Percentiles rank a stretch among this genome's conserved stretches.
phyloP scores from a whole-genome alignment of 2,329 filamentous ascomycete genomes.

The Sporothrix euskadiensis region DNA sequence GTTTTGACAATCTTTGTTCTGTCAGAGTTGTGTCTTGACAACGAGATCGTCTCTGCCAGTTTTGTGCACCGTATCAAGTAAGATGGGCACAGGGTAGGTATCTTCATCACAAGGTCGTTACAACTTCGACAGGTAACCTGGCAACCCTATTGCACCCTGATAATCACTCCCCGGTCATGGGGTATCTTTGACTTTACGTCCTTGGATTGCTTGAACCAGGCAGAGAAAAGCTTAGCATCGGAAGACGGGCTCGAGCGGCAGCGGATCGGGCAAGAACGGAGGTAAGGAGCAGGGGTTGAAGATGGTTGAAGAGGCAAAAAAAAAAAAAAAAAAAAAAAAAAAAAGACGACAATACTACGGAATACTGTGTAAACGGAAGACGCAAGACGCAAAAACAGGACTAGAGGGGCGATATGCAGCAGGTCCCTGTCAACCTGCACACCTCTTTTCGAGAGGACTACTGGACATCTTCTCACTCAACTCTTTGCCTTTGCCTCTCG shows the following conservation, averaged over 20 bases:
- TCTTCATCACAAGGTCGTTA: background rate
- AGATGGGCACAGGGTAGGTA: background rate
- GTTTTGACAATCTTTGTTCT: background rate
- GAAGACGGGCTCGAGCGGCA: background rate
- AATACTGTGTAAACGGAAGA: background rate
- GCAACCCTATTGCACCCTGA: background rate
- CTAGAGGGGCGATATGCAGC: background rate
- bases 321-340: background rate
- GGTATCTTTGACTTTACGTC: background rate
- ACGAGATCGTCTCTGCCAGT: background rate
- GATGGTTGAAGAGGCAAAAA: background rate
- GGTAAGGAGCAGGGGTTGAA: conserved; percentile 1
- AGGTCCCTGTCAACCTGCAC: background rate
- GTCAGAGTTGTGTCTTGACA: background rate
- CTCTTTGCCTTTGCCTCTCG: background rate
- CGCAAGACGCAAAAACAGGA: background rate
- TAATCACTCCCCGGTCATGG: background rate
- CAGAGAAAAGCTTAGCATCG: background rate
- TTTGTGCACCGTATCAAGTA: background rate
- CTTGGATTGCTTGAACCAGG: background rate
- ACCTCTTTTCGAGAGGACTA: background rate
- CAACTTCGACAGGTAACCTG: background rate
- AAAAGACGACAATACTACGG: background rate
- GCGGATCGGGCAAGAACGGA: background rate
- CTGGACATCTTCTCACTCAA: background rate